These are phyloP conservation scores for Cladosporium cucumerinum DNA, from an alignment of 2,329 filamentous ascomycete species.

Conservation along the genomic window DNA sequence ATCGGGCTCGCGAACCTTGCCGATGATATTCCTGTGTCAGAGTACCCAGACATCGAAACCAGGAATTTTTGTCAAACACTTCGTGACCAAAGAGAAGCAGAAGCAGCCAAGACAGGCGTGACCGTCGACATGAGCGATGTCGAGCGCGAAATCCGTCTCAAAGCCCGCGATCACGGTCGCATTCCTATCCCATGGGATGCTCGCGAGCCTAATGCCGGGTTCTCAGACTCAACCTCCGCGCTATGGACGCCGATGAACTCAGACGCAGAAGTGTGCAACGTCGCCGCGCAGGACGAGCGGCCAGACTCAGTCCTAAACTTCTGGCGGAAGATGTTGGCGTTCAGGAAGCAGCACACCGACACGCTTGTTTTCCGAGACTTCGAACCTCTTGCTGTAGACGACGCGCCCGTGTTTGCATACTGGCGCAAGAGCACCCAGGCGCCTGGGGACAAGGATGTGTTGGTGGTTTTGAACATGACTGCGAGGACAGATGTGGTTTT, in stretches of 20 bases:
- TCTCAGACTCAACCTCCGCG: constrained; percentile 9
- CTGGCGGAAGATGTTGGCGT: constrained; percentile 21
- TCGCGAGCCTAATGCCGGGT: constrained; percentile 21
- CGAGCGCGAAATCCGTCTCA: constrained; percentile 52
- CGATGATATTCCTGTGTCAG: constrained; percentile 22
- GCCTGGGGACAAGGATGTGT: constrained; percentile 14
- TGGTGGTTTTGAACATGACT: constrained; percentile 24
- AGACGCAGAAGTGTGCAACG: constrained; percentile 20
- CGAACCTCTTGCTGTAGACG: constrained; percentile 17
- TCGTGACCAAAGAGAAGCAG: constrained; percentile 22
- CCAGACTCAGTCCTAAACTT: constrained; percentile 19
- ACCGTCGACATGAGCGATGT: constrained; percentile 37
- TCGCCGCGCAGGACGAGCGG: constrained; percentile 16
- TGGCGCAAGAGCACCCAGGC: constrained; percentile 15
- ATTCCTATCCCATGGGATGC: constrained; percentile 67
- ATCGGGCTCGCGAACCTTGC: constrained; percentile 57
- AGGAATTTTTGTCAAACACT: constrained; percentile 50
- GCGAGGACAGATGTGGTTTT: constrained; percentile 17
- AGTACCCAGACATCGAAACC: constrained; percentile 50
- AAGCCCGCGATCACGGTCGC: constrained; percentile 65
- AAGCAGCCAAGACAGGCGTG: neutral
- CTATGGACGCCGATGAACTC: constrained; percentile 26
- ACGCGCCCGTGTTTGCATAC: constrained; percentile 21
- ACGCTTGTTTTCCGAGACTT: constrained; percentile 23
- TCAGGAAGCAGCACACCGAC: constrained; percentile 18